Evolutionary conservation across 352 stramenopile species (phyloP).

Genomic region (Globisporangium paddicum): DNA sequence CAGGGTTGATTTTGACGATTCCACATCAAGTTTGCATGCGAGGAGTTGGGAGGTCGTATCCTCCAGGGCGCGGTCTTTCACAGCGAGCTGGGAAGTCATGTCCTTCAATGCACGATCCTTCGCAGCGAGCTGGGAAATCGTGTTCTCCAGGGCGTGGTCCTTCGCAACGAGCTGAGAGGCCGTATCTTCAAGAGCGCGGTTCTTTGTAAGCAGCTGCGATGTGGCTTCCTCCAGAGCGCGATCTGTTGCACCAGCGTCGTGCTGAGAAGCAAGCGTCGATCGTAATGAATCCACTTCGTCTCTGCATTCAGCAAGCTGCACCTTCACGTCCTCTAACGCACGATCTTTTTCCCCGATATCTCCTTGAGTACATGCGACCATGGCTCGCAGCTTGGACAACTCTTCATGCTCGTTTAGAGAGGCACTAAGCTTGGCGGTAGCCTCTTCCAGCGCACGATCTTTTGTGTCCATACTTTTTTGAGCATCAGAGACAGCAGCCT

Average conservation of each 20-base stretch:
- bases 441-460: slow-evolving; percentile 9
- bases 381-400: neutral
- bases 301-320: slow-evolving; percentile 5
- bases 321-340: slow-evolving; percentile 8
- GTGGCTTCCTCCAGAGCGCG: neutral
- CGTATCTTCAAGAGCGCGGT: neutral
- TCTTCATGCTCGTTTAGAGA: neutral
- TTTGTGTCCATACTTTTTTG: slow-evolving; percentile 6
- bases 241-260: neutral
- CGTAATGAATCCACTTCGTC: slow-evolving; percentile 3
- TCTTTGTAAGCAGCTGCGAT: neutral
- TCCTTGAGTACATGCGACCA: slow-evolving; percentile 5
- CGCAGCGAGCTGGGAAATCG: neutral
- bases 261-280: neutral
- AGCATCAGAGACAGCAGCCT: slow-evolving; percentile 4
- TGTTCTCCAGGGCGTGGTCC: neutral
- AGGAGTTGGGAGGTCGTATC: neutral
- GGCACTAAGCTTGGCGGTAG: neutral
- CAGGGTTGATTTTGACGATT: slow-evolving; percentile 3
- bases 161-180: neutral
- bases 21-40: slow-evolving; percentile 8
- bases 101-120: neutral
- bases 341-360: slow-evolving; percentile 1
- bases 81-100: neutral
- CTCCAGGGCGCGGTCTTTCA: neutral